phyloP scores from a whole-genome alignment of 2,329 filamentous ascomycete genomes.

The Bretziella fagacearum region DNA sequence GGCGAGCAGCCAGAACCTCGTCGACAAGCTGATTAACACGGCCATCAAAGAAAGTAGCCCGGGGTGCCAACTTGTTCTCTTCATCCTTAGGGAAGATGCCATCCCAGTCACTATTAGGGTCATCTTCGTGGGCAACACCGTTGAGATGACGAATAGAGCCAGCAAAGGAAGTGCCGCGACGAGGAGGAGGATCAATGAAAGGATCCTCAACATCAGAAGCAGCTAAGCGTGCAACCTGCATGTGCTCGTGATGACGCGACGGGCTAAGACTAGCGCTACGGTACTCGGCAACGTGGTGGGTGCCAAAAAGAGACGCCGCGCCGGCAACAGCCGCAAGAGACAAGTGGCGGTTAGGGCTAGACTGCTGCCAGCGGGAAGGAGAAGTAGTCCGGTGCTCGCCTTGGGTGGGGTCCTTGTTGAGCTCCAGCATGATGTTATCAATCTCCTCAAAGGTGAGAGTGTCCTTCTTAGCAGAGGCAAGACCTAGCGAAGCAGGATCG shows the following conservation, averaged over 20 bases:
- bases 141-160: conserved; percentile 47
- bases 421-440: conserved; percentile 77
- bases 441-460: conserved; percentile 59
- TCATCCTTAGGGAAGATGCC: conserved; percentile 67
- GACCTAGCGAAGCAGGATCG: conserved; percentile 15
- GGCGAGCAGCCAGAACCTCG: conserved; percentile 53
- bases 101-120: conserved; percentile 77
- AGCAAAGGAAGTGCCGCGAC: conserved; percentile 38
- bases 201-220: conserved; percentile 40
- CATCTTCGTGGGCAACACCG: conserved; percentile 24
- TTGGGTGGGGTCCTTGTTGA: conserved; percentile 59
- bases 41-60: conserved; percentile 77
- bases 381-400: conserved; percentile 48
- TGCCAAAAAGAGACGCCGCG: not conserved
- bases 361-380: conserved; percentile 30
- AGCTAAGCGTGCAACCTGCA: conserved; percentile 24
- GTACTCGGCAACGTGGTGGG: conserved; percentile 21
- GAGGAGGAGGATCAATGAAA: conserved; percentile 44
- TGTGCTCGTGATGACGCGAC: conserved; percentile 35
- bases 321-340: conserved; percentile 22
- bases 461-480: conserved; percentile 22
- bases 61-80: conserved; percentile 64
- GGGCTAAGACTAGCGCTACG: conserved; percentile 59
- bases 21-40: conserved; percentile 79
- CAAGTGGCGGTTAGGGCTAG: conserved; percentile 25